Percentiles rank a stretch among this genome's conserved stretches.
Evolutionary conservation across 441 rosid species (phyloP).

Genomic region (Rhodomyrtus psidioides): DNA sequence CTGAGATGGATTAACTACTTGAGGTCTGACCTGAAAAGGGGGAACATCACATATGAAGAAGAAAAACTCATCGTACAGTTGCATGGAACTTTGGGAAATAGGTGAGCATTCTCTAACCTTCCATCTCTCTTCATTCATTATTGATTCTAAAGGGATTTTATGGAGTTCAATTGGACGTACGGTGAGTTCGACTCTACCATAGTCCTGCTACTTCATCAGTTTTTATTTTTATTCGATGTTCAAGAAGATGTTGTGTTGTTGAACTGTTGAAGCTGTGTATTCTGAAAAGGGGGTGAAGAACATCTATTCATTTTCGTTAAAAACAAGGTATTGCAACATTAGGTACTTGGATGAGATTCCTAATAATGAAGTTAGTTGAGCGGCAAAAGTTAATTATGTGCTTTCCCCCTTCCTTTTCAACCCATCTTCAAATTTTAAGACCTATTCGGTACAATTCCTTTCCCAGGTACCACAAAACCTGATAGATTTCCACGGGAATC

Average conservation of each 20-base stretch:
- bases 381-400: background rate
- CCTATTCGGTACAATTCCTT: background rate
- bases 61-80: conserved; percentile 64
- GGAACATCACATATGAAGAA: conserved; percentile 65
- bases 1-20: conserved; percentile 88
- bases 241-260: background rate
- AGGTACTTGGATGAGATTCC: background rate
- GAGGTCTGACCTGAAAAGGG: conserved; percentile 71
- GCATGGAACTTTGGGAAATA: conserved; percentile 64
- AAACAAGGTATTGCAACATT: background rate
- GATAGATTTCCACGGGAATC: accelerated
- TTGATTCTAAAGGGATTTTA: background rate
- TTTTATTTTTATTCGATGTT: no score
- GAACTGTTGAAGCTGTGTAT: background rate
- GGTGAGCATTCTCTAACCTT: conserved; percentile 20
- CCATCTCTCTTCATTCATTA: background rate
- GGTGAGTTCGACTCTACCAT: background rate
- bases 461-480: accelerated
- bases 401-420: background rate
- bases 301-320: background rate
- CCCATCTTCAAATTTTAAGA: background rate
- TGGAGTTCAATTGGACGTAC: background rate
- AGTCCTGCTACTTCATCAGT: background rate
- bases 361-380: background rate
- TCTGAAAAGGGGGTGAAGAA: background rate